A percentile compares a stretch with the other conserved stretches of the same genome.
Evolutionary conservation across 306 rosid species (phyloP).

Genomic region (Castanea sativa): DNA sequence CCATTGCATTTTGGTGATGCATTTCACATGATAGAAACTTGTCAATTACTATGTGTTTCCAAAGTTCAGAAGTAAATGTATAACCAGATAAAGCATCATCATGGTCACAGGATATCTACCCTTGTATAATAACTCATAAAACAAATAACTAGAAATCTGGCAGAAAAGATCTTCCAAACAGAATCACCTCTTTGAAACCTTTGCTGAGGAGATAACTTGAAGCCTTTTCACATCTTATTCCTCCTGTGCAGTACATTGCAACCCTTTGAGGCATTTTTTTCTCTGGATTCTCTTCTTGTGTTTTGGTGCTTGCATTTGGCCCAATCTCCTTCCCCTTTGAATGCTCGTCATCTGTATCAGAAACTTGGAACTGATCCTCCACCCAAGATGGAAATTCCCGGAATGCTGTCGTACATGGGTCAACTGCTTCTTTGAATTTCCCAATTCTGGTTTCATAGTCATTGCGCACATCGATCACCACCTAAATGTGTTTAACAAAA

Average conservation of each 20-base stretch:
- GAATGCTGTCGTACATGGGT: constrained; percentile 74
- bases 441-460: constrained; percentile 90
- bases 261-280: constrained; percentile 55
- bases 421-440: constrained; percentile 91
- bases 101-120: background rate
- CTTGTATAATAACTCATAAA: background rate
- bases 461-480: constrained; percentile 89
- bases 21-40: background rate
- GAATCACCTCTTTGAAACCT: constrained; percentile 87
- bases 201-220: constrained; percentile 80
- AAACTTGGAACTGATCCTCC: constrained; percentile 57
- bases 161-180: constrained; percentile 3
- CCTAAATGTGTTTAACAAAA: constrained; percentile 38
- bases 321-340: constrained; percentile 22
- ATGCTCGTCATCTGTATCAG: constrained; percentile 21
- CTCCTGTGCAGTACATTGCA: constrained; percentile 99
- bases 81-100: background rate
- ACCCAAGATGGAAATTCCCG: constrained; percentile 95
- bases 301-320: constrained; percentile 33
- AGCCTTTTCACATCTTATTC: constrained; percentile 98
- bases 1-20: background rate
- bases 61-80: background rate
- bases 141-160: background rate
- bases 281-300: constrained; percentile 32
- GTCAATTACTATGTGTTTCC: background rate